Evolutionary conservation across 257 asterid species (phyloP).

Genomic region (Cynanchum wilfordii): DNA sequence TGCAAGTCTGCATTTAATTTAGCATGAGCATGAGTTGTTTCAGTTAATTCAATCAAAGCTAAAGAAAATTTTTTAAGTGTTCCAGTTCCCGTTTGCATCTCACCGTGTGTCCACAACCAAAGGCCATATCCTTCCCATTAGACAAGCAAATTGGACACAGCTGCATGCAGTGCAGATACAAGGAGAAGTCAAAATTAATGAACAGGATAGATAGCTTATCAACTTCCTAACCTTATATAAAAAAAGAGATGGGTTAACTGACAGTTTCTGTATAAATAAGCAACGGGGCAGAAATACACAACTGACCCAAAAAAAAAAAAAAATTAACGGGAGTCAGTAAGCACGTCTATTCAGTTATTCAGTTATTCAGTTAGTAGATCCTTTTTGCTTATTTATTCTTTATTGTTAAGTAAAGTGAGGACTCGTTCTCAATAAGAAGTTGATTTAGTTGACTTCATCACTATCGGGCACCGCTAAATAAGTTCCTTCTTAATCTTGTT

Average conservation of each 20-base stretch:
- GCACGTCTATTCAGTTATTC: too few relatives aligned
- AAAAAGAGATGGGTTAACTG: too few relatives aligned
- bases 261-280: too few relatives aligned
- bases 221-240: too few relatives aligned
- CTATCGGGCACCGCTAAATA: not conserved
- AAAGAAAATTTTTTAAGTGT: not conserved
- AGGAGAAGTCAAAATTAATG: not conserved
- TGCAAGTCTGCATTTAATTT: slow-evolving; percentile 59
- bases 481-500: not conserved
- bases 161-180: slow-evolving; percentile 30
- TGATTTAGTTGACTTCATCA: not conserved
- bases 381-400: too few relatives aligned
- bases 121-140: slow-evolving; percentile 56
- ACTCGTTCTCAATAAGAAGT: not conserved
- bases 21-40: not conserved
- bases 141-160: slow-evolving; percentile 68
- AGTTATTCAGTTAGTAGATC: too few relatives aligned
- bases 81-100: slow-evolving; percentile 11
- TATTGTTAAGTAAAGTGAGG: too few relatives aligned
- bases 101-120: slow-evolving; percentile 80
- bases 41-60: not conserved
- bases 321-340: too few relatives aligned
- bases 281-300: too few relatives aligned
- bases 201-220: not conserved
- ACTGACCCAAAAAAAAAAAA: too few relatives aligned